Base-by-base conservation (phyloP, 495 filamentous ascomycete species). In the Bathelium albidoporum region DNA sequence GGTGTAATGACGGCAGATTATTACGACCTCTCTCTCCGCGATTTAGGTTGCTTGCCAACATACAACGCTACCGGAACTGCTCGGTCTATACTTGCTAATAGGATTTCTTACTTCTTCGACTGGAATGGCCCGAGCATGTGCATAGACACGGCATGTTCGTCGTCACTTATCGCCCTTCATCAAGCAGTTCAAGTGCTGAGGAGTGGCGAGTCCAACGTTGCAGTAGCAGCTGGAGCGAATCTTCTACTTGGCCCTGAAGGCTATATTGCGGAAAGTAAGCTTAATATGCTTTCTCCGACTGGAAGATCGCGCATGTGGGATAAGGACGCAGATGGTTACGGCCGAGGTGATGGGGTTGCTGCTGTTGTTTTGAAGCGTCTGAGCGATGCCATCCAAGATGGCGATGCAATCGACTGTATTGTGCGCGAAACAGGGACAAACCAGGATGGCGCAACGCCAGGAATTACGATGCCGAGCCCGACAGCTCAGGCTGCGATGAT, bases 141-240 rank as follows among this genome's bases (percentile, higher is more conserved):
- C 68, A 39, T 77, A 73, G 62, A 69, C 70, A 22, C 11, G 72
- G 73, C 9, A 76, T 81, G 34, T 80, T 74, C 36, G 58, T 77
- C 7, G 75, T 76, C 12, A 34, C 70, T 79, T 14, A 77, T 80
- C 73, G 78, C 75, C 1, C 70, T 71, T 43, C 77, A 81, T 65
- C 76, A 78, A 66, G 78, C 69, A 79, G 7, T 72, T 71, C 1
- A 71, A 75, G 55, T 71, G 73, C n/a, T 79, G 78, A 29, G 77
- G 76, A 32, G 26, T 65, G 78, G 3, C 58, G 60, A 4, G 66
- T 72, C 11, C 74, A 73, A 41, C 70, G 77, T 65, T 78, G 79
- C 66, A 75, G 78, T 63, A 76, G 80, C 16, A 82, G 77, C 5
- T 78, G 81, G 0, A 76, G 72, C 62, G 1, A 65, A 67, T 31